Percentiles rank a stretch among this genome's conserved stretches.
Conservation (phyloP, 768 basidiomycete species). For the Neoboletus brunneissimus region DNA sequence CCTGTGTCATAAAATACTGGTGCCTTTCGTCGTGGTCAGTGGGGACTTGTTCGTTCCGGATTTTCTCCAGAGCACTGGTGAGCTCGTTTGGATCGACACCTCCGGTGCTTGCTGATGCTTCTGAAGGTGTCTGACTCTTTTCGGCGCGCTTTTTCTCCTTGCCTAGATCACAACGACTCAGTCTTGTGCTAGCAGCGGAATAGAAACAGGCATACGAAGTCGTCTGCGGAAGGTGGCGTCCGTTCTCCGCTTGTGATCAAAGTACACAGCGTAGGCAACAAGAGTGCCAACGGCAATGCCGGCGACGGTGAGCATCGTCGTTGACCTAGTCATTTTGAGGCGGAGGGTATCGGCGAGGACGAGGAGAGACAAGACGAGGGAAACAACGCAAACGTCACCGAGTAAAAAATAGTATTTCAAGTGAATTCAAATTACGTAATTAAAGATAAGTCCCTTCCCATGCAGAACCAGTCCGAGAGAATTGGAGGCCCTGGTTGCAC, state of each 20-base stretch:
- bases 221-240: constrained; percentile 85
- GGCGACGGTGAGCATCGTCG: constrained; percentile 41
- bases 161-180: constrained; percentile 44
- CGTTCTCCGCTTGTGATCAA: constrained; percentile 91
- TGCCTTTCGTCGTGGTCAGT: constrained; percentile 75
- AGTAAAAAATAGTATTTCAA: constrained; percentile 6
- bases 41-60: constrained; percentile 70
- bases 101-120: constrained; percentile 22
- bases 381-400: constrained; percentile 6
- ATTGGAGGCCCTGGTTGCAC: not conserved
- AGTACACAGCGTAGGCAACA: constrained; percentile 85
- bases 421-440: constrained; percentile 25
- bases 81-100: constrained; percentile 52
- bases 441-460: constrained; percentile 1
- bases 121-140: constrained; percentile 55
- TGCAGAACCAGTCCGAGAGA: not conserved
- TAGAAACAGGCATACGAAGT: constrained; percentile 58
- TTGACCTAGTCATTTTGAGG: constrained; percentile 30
- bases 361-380: constrained; percentile 15
- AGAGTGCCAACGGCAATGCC: constrained; percentile 50
- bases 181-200: not conserved
- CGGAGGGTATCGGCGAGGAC: not conserved
- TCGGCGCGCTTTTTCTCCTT: constrained; percentile 90
- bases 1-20: constrained; percentile 87
- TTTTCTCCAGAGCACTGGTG: constrained; percentile 57